Conservation (phyloP, 2,329 filamentous ascomycete species). For the Diaporthe capsici region DNA sequence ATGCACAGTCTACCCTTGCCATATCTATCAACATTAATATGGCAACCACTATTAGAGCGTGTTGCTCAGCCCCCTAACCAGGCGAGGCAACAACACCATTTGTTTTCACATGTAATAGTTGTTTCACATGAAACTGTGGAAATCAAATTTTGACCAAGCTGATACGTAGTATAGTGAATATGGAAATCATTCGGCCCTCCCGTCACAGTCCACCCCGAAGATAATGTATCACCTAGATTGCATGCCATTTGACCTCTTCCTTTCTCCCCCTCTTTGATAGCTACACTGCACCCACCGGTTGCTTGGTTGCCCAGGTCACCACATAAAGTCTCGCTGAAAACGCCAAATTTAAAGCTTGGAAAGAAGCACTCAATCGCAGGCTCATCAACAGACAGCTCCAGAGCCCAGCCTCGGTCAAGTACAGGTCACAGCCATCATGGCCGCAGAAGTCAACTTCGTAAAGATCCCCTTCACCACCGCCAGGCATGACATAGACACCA, state of each 20-base stretch:
- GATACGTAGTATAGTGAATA: too few species aligned
- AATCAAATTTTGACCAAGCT: too few species aligned
- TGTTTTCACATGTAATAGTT: neutral
- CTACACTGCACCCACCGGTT: too few species aligned
- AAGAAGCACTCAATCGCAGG: neutral
- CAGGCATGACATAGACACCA: neutral
- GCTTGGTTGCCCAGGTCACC: too few species aligned
- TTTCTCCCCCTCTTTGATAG: neutral
- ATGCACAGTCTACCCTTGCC: neutral
- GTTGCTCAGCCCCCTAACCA: neutral
- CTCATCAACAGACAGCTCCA: neutral
- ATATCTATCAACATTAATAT: neutral
- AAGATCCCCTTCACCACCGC: neutral
- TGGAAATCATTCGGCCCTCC: too few species aligned
- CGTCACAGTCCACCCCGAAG: too few species aligned
- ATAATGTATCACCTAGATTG: too few species aligned
- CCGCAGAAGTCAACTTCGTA: neutral
- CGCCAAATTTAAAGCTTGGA: neutral
- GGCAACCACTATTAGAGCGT: neutral
- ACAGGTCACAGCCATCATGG: neutral
- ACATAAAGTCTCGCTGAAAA: neutral
- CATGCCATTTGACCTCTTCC: neutral
- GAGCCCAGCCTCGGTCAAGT: neutral
- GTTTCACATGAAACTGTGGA: too few species aligned
- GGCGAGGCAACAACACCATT: neutral